These are phyloP conservation scores for Silene coronaria DNA, from an alignment of 179 eudicot species.

Conservation along the genomic window DNA sequence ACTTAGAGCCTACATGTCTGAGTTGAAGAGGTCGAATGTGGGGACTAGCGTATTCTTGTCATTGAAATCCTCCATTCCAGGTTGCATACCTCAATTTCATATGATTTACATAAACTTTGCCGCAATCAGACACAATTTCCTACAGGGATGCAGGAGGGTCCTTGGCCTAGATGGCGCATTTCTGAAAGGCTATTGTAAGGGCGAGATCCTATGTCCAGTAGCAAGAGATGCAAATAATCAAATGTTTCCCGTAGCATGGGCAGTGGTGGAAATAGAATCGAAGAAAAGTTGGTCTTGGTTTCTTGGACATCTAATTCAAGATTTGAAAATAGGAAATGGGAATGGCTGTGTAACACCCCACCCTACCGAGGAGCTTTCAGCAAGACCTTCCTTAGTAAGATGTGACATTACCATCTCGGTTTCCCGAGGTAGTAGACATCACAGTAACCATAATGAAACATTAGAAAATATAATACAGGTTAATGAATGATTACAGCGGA, in stretches of 20 bases:
- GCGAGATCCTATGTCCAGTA: background rate
- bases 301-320: slow-evolving; percentile 9
- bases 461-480: too few relatives aligned
- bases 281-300: slow-evolving; percentile 19
- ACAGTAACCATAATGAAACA: too few relatives aligned
- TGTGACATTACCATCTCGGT: too few relatives aligned
- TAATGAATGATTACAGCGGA: too few relatives aligned
- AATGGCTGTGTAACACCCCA: too few relatives aligned
- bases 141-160: slow-evolving; percentile 6
- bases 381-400: too few relatives aligned
- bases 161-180: slow-evolving; percentile 18
- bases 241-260: slow-evolving; percentile 3
- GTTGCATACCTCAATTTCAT: slow-evolving; percentile 5
- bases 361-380: too few relatives aligned
- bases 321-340: too few relatives aligned
- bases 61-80: background rate
- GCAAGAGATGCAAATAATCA: slow-evolving; percentile 10
- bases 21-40: background rate
- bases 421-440: too few relatives aligned
- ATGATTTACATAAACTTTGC: slow-evolving; percentile 10
- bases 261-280: background rate
- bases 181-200: slow-evolving; percentile 14
- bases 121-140: background rate
- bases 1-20: background rate
- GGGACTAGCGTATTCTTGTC: background rate